A percentile compares a stretch with the other conserved stretches of the same genome.
Evolutionary conservation across 1,284 basidiomycete genomes (phyloP).

Genomic region (Ustilago cynodontis): DNA sequence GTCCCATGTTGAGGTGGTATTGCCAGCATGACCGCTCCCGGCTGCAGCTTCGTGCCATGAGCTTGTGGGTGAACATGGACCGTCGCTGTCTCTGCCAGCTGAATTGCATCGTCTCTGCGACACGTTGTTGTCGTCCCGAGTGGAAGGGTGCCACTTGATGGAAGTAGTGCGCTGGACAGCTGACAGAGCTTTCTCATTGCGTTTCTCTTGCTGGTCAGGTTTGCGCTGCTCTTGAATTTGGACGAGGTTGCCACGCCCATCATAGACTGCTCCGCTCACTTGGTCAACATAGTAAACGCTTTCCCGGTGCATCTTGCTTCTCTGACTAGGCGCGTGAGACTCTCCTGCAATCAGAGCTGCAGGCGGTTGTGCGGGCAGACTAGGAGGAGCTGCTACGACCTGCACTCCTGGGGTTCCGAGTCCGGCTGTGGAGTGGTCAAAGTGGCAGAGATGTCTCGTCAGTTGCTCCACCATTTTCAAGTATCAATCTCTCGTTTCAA

Average conservation of each 20-base stretch:
- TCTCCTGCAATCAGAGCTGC: slow-evolving; percentile 6
- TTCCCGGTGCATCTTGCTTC: slow-evolving; percentile 1
- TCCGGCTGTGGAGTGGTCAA: slow-evolving; percentile 1
- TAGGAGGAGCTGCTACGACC: slow-evolving; percentile 16
- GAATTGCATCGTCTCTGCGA: slow-evolving; percentile 15
- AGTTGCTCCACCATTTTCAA: background rate
- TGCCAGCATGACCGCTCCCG: slow-evolving; percentile 9
- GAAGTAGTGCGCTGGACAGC: slow-evolving; percentile 26
- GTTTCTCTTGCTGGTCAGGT: background rate
- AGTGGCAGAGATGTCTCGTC: background rate
- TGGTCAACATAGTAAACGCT: slow-evolving; percentile 44
- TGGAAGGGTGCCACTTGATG: slow-evolving; percentile 48
- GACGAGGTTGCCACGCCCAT: slow-evolving; percentile 20
- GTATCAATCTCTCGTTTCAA: background rate
- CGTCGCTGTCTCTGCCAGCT: slow-evolving; percentile 13
- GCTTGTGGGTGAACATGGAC: slow-evolving; percentile 4
- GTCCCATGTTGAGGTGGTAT: slow-evolving; percentile 18
- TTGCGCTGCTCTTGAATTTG: slow-evolving; percentile 1
- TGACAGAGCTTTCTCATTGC: background rate
- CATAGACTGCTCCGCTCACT: slow-evolving; percentile 31
- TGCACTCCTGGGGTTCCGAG: slow-evolving; percentile 11
- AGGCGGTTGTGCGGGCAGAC: background rate
- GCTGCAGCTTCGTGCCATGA: slow-evolving; percentile 12
- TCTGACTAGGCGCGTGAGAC: too few species aligned
- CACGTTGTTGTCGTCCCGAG: slow-evolving; percentile 5